Conservation (phyloP, 2,329 filamentous ascomycete genomes). For the Fusarium sp. region DNA sequence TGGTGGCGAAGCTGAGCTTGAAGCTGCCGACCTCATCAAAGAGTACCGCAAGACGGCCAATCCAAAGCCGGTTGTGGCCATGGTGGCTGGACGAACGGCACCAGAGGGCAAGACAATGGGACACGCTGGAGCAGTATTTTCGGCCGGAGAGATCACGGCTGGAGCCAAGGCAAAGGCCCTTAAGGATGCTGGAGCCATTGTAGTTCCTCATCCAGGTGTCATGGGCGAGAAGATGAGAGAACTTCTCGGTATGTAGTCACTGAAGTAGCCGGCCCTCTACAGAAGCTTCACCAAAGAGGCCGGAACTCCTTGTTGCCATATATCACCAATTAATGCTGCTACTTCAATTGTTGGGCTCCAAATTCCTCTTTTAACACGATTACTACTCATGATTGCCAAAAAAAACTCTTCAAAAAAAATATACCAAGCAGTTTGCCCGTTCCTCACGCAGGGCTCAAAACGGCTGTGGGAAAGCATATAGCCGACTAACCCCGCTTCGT, state of each 20-base stretch:
- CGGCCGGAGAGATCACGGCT: constrained; percentile 47
- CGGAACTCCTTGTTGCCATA: background rate
- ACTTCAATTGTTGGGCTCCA: accelerated
- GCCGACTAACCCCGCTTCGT: constrained; percentile 6
- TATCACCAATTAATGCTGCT: background rate
- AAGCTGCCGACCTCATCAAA: constrained; percentile 77
- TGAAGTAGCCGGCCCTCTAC: background rate
- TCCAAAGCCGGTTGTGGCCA: constrained; percentile 73
- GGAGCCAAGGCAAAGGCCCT: constrained; percentile 50
- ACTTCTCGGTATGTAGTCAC: constrained; percentile 40
- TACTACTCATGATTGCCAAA: background rate
- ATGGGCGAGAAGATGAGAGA: constrained; percentile 53
- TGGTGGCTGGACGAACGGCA: constrained; percentile 74
- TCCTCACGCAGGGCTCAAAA: background rate
- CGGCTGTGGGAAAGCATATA: constrained; percentile 1
- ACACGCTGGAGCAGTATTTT: constrained; percentile 74
- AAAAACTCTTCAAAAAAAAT: background rate
- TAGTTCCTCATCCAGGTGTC: constrained; percentile 54
- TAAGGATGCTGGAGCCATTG: constrained; percentile 50
- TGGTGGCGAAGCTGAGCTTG: constrained; percentile 76
- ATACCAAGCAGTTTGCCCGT: background rate
- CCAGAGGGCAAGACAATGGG: constrained; percentile 75
- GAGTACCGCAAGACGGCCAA: constrained; percentile 70
- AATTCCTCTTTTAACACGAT: background rate
- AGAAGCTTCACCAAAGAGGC: too few species aligned